Percentiles rank a stretch among this genome's conserved stretches.
These are phyloP conservation scores for Rhodotorula diobovata DNA, from an alignment of 768 basidiomycete genomes.

Conservation along the genomic window DNA sequence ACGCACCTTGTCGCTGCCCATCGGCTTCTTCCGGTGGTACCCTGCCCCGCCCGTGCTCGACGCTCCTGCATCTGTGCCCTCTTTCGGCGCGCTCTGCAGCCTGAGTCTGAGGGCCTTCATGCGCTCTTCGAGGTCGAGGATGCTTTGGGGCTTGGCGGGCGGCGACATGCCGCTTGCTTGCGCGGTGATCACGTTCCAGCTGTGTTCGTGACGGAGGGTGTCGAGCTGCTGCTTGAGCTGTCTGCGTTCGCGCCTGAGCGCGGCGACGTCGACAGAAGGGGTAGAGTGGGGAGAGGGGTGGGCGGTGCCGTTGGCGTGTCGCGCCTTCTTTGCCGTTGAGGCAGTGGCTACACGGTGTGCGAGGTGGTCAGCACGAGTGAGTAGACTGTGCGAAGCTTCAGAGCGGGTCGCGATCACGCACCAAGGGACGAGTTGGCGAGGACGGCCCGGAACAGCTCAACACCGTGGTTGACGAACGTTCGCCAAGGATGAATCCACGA, in stretches of 20 bases:
- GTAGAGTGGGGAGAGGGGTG: background rate
- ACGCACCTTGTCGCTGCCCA: constrained; percentile 21
- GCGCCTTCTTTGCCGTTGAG: background rate
- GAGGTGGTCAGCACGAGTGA: background rate
- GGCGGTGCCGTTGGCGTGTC: background rate
- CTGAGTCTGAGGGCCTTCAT: constrained; percentile 1
- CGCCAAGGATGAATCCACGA: too few species aligned
- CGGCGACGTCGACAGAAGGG: too few species aligned
- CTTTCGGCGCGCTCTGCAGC: background rate
- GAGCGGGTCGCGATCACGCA: too few species aligned
- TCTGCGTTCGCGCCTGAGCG: background rate
- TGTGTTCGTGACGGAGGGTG: too few species aligned
- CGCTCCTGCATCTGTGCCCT: background rate
- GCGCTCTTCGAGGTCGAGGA: background rate
- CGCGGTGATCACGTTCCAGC: background rate
- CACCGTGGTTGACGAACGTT: too few species aligned
- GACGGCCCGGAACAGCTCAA: too few species aligned
- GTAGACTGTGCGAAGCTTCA: too few species aligned
- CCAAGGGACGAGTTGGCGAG: too few species aligned
- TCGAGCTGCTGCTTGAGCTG: background rate
- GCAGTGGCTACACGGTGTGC: background rate
- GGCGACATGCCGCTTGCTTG: too few species aligned
- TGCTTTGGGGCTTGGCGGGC: background rate
- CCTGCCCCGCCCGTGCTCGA: background rate
- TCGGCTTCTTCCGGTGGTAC: constrained; percentile 18